phyloP scores from a whole-genome alignment of 306 rosid genomes.

The Inga laurina region DNA sequence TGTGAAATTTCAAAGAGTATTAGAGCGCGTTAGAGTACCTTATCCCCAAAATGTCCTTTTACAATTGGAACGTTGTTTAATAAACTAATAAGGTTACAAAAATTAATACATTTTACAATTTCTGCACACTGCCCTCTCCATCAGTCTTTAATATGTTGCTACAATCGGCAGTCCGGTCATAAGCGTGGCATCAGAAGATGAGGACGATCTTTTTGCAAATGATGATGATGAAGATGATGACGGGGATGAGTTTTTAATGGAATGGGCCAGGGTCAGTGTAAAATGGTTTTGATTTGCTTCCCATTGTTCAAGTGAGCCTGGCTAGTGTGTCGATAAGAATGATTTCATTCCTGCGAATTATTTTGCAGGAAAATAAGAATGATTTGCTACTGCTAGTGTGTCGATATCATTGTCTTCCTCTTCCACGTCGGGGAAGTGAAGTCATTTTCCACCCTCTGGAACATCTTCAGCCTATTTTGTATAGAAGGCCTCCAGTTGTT shows the following conservation, averaged over 20 bases:
- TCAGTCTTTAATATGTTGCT: slow-evolving; percentile 42
- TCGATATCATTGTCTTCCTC: slow-evolving; percentile 70
- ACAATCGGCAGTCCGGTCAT: slow-evolving; percentile 90
- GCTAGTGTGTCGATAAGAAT: slow-evolving; percentile 61
- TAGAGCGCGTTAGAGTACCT: too few relatives aligned
- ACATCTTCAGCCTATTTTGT: slow-evolving; percentile 80
- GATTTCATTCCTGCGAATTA: slow-evolving; percentile 29
- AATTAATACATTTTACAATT: not conserved
- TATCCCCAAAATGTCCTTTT: not conserved
- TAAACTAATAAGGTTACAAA: not conserved
- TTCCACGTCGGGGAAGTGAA: slow-evolving; percentile 71
- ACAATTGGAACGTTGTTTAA: not conserved
- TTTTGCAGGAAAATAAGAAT: slow-evolving; percentile 74
- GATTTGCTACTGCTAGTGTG: slow-evolving; percentile 85
- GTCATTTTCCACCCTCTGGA: slow-evolving; percentile 83
- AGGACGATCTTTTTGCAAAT: slow-evolving; percentile 58
- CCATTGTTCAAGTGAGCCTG: slow-evolving; percentile 29
- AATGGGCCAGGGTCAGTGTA: slow-evolving; percentile 90
- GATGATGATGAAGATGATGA: slow-evolving; percentile 48
- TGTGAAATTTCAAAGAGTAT: too few relatives aligned
- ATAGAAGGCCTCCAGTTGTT: slow-evolving; percentile 63
- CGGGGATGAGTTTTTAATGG: slow-evolving; percentile 64
- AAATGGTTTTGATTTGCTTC: slow-evolving; percentile 28
- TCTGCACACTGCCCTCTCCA: not conserved
- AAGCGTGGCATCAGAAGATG: slow-evolving; percentile 83